Conservation (phyloP, 441 rosid genomes). For the Populus trichocarpa region DNA sequence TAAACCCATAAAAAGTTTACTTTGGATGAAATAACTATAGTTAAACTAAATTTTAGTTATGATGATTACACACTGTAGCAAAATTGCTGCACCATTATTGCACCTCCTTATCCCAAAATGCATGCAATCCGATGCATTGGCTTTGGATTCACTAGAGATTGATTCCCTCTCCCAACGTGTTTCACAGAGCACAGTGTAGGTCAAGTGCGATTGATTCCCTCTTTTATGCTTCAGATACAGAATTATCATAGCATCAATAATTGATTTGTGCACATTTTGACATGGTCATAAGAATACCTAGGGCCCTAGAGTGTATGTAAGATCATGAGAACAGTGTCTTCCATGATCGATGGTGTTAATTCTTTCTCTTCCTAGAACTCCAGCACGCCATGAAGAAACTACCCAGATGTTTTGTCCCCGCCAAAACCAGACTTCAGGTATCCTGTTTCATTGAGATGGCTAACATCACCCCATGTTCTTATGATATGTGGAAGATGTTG, state of each 20-base stretch:
- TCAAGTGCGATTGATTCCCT: too few species aligned
- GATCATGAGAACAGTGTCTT: not conserved
- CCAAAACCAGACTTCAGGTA: constrained; percentile 63
- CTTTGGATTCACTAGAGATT: too few species aligned
- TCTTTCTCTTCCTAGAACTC: not conserved
- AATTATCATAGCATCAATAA: not conserved
- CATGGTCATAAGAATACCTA: not conserved
- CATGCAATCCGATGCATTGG: too few species aligned
- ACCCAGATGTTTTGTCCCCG: constrained; percentile 58
- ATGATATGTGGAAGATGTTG: constrained; percentile 49
- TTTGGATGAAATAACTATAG: too few species aligned
- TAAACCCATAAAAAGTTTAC: too few species aligned
- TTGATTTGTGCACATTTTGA: not conserved
- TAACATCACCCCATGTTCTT: constrained; percentile 55
- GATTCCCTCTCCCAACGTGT: too few species aligned
- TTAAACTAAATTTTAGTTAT: too few species aligned
- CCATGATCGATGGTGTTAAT: too few species aligned
- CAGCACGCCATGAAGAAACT: constrained; percentile 14
- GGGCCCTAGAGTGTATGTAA: not conserved
- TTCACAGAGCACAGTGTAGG: too few species aligned
- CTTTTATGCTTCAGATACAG: not conserved
- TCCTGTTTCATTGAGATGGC: constrained; percentile 53
- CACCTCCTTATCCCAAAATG: too few species aligned
- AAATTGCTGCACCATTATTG: too few species aligned
- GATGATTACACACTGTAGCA: too few species aligned